A percentile compares a stretch with the other conserved stretches of the same genome.
Evolutionary conservation across 2,329 filamentous ascomycete species (phyloP).

Genomic region (Onygenales sp.): DNA sequence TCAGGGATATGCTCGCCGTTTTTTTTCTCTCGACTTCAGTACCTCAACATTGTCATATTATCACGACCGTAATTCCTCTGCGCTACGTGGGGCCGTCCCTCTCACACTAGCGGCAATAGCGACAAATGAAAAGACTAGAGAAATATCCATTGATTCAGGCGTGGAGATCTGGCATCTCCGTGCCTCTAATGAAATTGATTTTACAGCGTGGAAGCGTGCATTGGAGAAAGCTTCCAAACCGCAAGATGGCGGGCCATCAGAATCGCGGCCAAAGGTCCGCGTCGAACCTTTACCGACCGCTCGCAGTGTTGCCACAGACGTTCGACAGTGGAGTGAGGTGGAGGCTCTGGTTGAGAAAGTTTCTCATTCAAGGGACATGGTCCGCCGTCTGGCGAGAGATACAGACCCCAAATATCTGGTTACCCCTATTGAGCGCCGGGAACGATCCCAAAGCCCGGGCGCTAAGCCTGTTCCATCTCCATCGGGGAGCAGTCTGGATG

Average conservation of each 20-base stretch:
- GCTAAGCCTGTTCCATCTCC: slow-evolving; percentile 16
- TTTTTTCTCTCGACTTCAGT: slow-evolving; percentile 92
- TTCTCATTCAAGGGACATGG: slow-evolving; percentile 77
- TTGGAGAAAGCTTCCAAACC: slow-evolving; percentile 68
- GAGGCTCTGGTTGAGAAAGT: slow-evolving; percentile 79
- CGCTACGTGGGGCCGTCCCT: slow-evolving; percentile 83
- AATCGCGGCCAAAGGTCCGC: slow-evolving; percentile 23
- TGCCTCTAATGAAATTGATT: slow-evolving; percentile 74
- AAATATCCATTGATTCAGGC: slow-evolving; percentile 94
- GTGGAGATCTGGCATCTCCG: slow-evolving; percentile 94
- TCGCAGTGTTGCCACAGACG: slow-evolving; percentile 45
- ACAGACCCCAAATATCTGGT: slow-evolving; percentile 57
- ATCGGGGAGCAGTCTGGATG: slow-evolving; percentile 17
- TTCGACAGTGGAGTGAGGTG: slow-evolving; percentile 77
- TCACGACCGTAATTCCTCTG: slow-evolving; percentile 85
- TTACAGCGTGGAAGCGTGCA: slow-evolving; percentile 75
- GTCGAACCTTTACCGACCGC: slow-evolving; percentile 19
- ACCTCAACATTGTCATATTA: slow-evolving; percentile 95
- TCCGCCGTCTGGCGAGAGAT: slow-evolving; percentile 77
- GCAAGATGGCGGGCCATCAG: slow-evolving; percentile 22
- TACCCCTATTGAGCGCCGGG: slow-evolving; percentile 15
- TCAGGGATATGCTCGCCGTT: slow-evolving; percentile 84
- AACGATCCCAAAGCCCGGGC: slow-evolving; percentile 25
- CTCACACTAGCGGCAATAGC: slow-evolving; percentile 84
- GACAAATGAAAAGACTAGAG: slow-evolving; percentile 74